Percentiles rank a stretch among this genome's conserved stretches.
Evolutionary conservation across 2,329 filamentous ascomycete species (phyloP).

Genomic region (Monosporascus sp.): DNA sequence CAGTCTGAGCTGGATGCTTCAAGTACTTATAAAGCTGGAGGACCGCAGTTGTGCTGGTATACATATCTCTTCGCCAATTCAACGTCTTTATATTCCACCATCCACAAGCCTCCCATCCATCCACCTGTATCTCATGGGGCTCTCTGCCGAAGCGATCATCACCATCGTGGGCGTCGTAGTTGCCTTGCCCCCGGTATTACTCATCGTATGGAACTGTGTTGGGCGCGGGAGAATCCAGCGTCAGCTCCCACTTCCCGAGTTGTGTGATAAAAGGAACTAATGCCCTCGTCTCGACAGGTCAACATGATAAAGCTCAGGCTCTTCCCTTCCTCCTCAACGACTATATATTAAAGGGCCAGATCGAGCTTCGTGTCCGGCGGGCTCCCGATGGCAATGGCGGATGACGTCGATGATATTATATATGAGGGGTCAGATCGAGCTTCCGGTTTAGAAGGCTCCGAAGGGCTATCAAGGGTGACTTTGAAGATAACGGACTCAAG

Average conservation of each 20-base stretch:
- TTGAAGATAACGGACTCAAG: too few relatives aligned
- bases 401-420: neutral
- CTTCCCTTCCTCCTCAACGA: neutral
- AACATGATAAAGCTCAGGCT: neutral
- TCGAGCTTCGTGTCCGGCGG: neutral
- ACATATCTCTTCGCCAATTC: too few relatives aligned
- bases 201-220: neutral
- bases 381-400: neutral
- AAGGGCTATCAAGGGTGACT: too few relatives aligned
- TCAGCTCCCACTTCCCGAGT: neutral
- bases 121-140: neutral
- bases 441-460: too few relatives aligned
- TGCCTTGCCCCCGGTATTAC: neutral
- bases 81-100: too few relatives aligned
- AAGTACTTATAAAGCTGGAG: too few relatives aligned
- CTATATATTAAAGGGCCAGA: neutral
- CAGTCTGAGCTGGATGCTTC: too few relatives aligned
- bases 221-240: neutral
- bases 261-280: neutral
- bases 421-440: neutral
- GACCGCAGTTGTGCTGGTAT: too few relatives aligned
- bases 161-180: neutral
- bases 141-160: neutral
- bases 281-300: neutral
- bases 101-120: neutral